These are phyloP conservation scores for Aegilops longissima DNA, from an alignment of 176 grass and related monocot genomes.

Conservation along the genomic window DNA sequence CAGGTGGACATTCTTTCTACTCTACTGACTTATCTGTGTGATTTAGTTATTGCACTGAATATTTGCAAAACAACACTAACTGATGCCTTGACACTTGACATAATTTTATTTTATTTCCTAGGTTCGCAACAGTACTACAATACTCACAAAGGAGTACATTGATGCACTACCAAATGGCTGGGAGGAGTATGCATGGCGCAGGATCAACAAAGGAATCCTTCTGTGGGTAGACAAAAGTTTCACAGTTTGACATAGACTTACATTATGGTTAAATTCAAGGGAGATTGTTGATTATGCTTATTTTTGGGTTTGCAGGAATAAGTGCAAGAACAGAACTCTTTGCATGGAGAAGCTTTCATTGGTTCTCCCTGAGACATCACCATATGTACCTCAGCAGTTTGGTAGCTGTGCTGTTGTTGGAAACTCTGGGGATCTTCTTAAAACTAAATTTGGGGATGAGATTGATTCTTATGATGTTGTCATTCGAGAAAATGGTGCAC, in stretches of 20 bases:
- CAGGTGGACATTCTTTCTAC: conserved; percentile 51
- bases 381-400: conserved; percentile 80
- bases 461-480: conserved; percentile 93
- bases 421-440: conserved; percentile 96
- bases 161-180: conserved; percentile 94
- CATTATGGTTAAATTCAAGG: background rate
- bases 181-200: conserved; percentile 94
- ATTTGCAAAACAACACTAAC: background rate
- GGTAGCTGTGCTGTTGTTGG: conserved; percentile 85
- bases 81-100: too few species aligned
- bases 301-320: conserved; percentile 50
- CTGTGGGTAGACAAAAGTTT: conserved; percentile 63
- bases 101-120: conserved; percentile 18
- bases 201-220: conserved; percentile 93
- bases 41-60: background rate
- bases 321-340: conserved; percentile 70
- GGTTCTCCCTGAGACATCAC: conserved; percentile 79
- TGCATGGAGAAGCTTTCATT: conserved; percentile 90
- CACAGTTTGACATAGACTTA: background rate
- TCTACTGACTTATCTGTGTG: conserved; percentile 9
- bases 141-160: conserved; percentile 96
- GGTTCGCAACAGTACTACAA: conserved; percentile 92
- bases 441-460: conserved; percentile 93
- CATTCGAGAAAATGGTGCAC: conserved; percentile 92
- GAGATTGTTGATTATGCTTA: conserved; percentile 35